These are phyloP conservation scores for Populus trichocarpa DNA, from an alignment of 441 rosid species.

Conservation along the genomic window DNA sequence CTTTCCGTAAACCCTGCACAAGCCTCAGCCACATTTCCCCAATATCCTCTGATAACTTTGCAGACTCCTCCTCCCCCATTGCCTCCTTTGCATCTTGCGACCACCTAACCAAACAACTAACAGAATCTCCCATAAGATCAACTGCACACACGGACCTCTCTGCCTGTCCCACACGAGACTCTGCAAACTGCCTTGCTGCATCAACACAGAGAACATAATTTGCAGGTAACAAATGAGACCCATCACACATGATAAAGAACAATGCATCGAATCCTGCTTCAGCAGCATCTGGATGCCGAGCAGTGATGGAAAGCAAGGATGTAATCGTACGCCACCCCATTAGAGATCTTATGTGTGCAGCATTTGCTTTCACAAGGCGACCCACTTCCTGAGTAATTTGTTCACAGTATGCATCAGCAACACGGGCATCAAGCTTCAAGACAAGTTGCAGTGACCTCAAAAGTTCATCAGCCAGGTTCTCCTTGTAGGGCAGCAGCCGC, in stretches of 20 bases:
- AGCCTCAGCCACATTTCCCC: constrained; percentile 98
- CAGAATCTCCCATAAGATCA: constrained; percentile 84
- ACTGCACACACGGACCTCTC: constrained; percentile 79
- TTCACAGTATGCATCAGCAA: constrained; percentile 98
- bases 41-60: constrained; percentile 62
- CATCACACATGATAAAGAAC: constrained; percentile 77
- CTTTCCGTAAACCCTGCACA: constrained; percentile 91
- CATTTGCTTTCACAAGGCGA: constrained; percentile 94
- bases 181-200: constrained; percentile 95
- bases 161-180: constrained; percentile 91
- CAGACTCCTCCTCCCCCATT: constrained; percentile 50
- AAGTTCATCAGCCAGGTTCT: constrained; percentile 92
- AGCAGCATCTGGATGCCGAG: constrained; percentile 96
- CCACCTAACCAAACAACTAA: constrained; percentile 73
- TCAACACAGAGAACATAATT: constrained; percentile 56
- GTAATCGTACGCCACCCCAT: constrained; percentile 94
- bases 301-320: constrained; percentile 86
- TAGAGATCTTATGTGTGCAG: constrained; percentile 83
- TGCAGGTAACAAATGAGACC: constrained; percentile 67
- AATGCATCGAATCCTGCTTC: constrained; percentile 86
- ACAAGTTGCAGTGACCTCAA: constrained; percentile 93
- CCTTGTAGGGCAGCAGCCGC: constrained; percentile 94
- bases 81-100: constrained; percentile 62
- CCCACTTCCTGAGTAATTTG: constrained; percentile 90
- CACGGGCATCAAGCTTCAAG: constrained; percentile 94